Evolutionary conservation across 495 filamentous ascomycete species (phyloP), one percentile per base, ranked within the genome.

Genomic region (Neurospora sp.): DNA sequence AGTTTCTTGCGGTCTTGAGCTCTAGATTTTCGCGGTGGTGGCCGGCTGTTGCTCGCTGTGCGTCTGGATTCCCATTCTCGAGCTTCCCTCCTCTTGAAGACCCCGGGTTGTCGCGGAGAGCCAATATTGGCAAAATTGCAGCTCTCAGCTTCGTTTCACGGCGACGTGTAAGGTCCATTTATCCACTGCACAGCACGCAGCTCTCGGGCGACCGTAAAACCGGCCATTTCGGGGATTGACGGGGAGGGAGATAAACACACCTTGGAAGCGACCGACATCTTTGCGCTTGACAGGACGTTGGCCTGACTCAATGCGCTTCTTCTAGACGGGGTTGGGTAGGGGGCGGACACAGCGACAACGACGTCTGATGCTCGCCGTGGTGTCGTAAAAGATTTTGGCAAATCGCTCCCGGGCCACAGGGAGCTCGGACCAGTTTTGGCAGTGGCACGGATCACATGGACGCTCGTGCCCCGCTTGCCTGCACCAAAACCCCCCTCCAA

Each of bases 191-290:
- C 53, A 31, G 53, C 53, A 61, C 3, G 9, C 41, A 71, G 70
- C 42, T 61, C 41, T 31, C 35, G 37, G 46, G 41, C 22, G 41
- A 48, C n/a, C 37, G 35, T 40, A 46, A 22, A 40, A 39, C 20
- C 48, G 53, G 72, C 27, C 37, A 31, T 41, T 48, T 73, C 48
- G 53, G 69, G 68, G 68, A 31, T 72, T 31, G 46, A 70, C 16
- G 44, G n/a, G 53, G 18, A 20, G 44, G 22, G 20, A 69, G 65
- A 40, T 74, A 42, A 71, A 85, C 83, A 73, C 76, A 91, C 89
- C 85, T 89, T 89, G 68, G 87, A 88, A 77, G 83, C 86, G 82
- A 90, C 86, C 81, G 87, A 88, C 89, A 90, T 90, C 78, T 80
- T 87, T 86, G 80, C 83, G 84, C 84, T 61, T 61, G 53, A 61